Evolutionary conservation across 2,329 filamentous ascomycete genomes (phyloP), one percentile per base, ranked within the genome.

Genomic region (Venturia oleaginea): DNA sequence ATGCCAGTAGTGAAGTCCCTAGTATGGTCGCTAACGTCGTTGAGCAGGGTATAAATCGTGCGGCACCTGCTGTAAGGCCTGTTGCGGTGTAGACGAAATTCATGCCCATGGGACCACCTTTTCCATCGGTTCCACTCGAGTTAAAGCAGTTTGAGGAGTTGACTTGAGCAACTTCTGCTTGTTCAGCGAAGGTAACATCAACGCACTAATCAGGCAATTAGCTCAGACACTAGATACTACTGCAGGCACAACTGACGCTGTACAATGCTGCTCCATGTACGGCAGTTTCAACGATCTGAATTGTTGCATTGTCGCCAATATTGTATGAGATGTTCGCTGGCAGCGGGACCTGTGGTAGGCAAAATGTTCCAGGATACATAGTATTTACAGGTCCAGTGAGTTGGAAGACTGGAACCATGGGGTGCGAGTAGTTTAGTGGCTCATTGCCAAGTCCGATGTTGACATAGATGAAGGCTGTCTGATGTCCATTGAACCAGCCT

Each of bases 401-500:
- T 74, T 93, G 86, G 77, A 97, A 93, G 34, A 89, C 85, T 17
- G 86, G 80, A 1, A 93, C 78, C 84, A 97, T 94, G 27, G 86
- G 81, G 74, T 89, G 85, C 68, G 91, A 95, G 87, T 95, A 95
- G 81, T 97, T 97, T 7, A 78, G 76, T 0, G 94, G 93, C 8
- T 89, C 85, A 40, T 83, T 91, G 68, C 90, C 91, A 68, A 92
- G 86, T 68, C 94, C 94, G 64, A 97, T 82, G 79, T 97, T 97
- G 77, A 97, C 80, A 78, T 96, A 96, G 73, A 96, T 83, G 70
- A 91, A 84, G 22, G 92, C 93, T 6, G 85, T 87, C 42, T 84
- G 76, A 75, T 97, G 94, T 68, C 94, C 94, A 65, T 87, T 86
- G 80, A 97, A 97, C 94, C 94, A 97, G 71, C 93, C 94, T 0